Conservation (phyloP, 306 rosid genomes). For the Cicer cuneatum region DNA sequence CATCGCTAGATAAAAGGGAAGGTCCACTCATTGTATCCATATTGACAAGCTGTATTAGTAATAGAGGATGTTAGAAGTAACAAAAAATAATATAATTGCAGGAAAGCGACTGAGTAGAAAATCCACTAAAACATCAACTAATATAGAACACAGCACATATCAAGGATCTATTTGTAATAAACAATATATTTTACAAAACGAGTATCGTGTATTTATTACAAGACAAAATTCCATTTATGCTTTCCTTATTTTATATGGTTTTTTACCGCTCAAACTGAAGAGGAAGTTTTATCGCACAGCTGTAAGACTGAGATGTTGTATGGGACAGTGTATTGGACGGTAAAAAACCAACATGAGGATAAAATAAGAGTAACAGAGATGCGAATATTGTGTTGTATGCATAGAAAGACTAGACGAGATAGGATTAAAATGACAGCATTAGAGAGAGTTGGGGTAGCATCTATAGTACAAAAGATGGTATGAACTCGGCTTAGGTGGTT, state of each 20-base stretch:
- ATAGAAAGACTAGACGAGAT: no score
- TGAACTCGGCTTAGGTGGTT: no score
- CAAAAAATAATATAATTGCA: background rate
- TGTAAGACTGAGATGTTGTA: no score
- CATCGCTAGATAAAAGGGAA: conserved; percentile 52
- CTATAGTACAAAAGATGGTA: no score
- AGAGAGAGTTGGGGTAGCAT: no score
- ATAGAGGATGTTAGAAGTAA: conserved; percentile 31
- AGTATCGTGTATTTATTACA: background rate
- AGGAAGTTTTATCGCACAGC: no score
- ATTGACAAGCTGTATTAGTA: conserved; percentile 56
- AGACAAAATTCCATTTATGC: background rate
- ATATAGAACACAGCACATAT: conserved; percentile 1
- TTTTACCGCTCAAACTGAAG: no score
- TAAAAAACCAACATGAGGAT: no score
- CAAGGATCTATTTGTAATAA: background rate
- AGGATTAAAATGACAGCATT: no score
- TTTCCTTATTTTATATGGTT: background rate
- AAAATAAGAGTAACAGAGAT: no score
- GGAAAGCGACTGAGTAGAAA: background rate
- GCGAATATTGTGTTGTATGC: no score
- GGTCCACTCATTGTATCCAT: conserved; percentile 47
- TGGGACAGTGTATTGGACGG: no score
- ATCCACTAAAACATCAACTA: conserved; percentile 12
- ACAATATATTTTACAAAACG: conserved; percentile 1